These are phyloP conservation scores for Geranium incanum DNA, from an alignment of 441 rosid genomes.

Conservation along the genomic window DNA sequence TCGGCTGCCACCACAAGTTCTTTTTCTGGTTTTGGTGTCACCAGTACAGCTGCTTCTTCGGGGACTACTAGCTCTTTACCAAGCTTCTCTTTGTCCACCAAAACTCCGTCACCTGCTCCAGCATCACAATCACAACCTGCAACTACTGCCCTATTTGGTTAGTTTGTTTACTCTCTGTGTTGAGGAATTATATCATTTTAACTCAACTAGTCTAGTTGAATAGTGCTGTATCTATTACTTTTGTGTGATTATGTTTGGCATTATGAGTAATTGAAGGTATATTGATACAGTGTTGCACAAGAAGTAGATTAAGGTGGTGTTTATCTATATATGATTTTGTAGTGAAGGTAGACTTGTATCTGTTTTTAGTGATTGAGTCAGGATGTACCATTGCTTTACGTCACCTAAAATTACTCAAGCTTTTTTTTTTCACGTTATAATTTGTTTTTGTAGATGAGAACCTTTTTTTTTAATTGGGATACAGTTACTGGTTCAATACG, in stretches of 20 bases:
- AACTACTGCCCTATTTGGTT: slow-evolving; percentile 41
- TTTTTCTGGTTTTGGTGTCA: slow-evolving; percentile 42
- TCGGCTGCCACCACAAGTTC: slow-evolving; percentile 32
- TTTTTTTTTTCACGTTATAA: neutral
- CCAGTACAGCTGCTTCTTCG: slow-evolving; percentile 37
- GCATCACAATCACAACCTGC: slow-evolving; percentile 45
- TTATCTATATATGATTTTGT: neutral
- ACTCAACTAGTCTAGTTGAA: neutral
- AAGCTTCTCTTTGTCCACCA: slow-evolving; percentile 48
- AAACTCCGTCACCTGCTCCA: slow-evolving; percentile 36
- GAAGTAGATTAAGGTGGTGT: neutral
- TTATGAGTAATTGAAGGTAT: neutral
- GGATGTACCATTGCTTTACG: neutral
- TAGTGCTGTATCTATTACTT: neutral
- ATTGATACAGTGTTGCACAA: neutral
- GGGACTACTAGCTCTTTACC: slow-evolving; percentile 45
- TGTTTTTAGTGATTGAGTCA: neutral
- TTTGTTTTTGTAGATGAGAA: neutral
- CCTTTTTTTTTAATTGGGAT: neutral
- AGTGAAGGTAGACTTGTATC: neutral
- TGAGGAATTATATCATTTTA: neutral
- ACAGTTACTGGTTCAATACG: neutral
- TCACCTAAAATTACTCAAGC: neutral
- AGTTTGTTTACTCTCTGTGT: slow-evolving; percentile 23
- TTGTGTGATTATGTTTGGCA: neutral